Evolutionary conservation across 306 rosid species (phyloP), one percentile per base, ranked within the genome.

Genomic region (Urtica urens): DNA sequence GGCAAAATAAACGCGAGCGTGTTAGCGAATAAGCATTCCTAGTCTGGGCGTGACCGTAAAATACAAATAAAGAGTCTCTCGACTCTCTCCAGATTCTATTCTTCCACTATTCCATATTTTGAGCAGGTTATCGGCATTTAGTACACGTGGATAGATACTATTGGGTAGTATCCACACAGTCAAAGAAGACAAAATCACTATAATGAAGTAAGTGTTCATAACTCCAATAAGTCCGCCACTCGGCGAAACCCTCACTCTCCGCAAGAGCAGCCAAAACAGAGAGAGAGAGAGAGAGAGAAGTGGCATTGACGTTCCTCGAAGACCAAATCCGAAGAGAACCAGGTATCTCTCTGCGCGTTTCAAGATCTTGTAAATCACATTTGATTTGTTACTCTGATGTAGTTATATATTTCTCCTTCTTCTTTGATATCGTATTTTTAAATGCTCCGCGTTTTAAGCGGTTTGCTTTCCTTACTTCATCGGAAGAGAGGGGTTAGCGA

Each of bases 121-220:
- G 11, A 8, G 38, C 15, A 53, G 17, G 13, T 41, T 10, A 15
- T 10, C 30, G 10, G 14, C 12, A 13, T 20, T 20, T 5, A 0
- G 38, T 33, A n/a, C 52, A 38, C 60, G 56, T 58, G 71, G 49
- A 10, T 2, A 1, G 2, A 0, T 9, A 2, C n/a, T 4, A 42
- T 57, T 31, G 70, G 54, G 0, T 13, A 5, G 5, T 7, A 49
- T 46, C 10, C 4, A 7, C n/a, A 20, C 5, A 53, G 29, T 0
- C 23, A 4, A 22, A 27, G 42, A 13, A 28, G 63, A 39, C 38
- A 25, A 64, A 48, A 23, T 43, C 49, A 45, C 49, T 37, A 38
- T 1, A 16, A 17, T 10, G 30, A 54, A 55, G 33, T 18, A 29
- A 53, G 62, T 15, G 20, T 20, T n/a, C 10, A 14, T 24, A 18